phyloP scores from a whole-genome alignment of 2,329 filamentous ascomycete species.

The Microdochium trichocladiopsis region DNA sequence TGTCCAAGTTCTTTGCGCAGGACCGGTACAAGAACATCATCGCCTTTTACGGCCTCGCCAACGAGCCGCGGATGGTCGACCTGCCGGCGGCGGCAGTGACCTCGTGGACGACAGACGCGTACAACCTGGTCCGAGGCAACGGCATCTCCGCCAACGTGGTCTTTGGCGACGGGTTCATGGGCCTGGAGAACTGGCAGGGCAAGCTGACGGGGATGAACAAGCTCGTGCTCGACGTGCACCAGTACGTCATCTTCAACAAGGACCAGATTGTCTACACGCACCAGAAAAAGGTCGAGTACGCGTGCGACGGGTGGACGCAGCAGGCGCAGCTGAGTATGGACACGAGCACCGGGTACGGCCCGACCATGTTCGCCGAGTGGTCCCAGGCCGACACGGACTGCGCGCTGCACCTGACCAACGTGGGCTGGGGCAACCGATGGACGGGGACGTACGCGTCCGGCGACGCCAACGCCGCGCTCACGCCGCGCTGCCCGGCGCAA shows the following conservation, averaged over 20 bases:
- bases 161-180: conserved; percentile 93
- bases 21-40: conserved; percentile 88
- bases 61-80: conserved; percentile 84
- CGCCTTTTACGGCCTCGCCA: conserved; percentile 87
- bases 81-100: conserved; percentile 62
- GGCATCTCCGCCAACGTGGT: conserved; percentile 67
- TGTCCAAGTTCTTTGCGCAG: conserved; percentile 90
- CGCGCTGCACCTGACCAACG: conserved; percentile 78
- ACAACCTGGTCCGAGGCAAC: conserved; percentile 66
- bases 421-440: conserved; percentile 84
- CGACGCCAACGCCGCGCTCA: conserved; percentile 54
- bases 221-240: conserved; percentile 90
- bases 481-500: conserved; percentile 66
- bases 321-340: conserved; percentile 70
- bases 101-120: conserved; percentile 71
- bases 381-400: conserved; percentile 97
- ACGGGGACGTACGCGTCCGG: conserved; percentile 75
- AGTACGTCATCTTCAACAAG: conserved; percentile 97
- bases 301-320: conserved; percentile 78
- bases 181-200: conserved; percentile 84
- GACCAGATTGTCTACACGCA: conserved; percentile 79
- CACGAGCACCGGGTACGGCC: conserved; percentile 74
- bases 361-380: conserved; percentile 95
- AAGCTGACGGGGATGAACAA: conserved; percentile 64
- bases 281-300: conserved; percentile 76